These are phyloP conservation scores for barley (Hordeum vulgare) DNA, from an alignment of 176 grass and related monocot genomes.

Conservation along the genomic window MorexV3_pseudomolecules_assembly NC_058522.1:265398941-265399440, in stretches of 20 bases:
- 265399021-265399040: neutral
- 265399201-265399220: constrained; percentile 8
- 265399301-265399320: constrained; percentile 80
- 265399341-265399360: constrained; percentile 51
- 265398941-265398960: neutral
- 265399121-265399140: neutral
- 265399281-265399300: constrained; percentile 81
- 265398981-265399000: neutral
- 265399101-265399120: neutral
- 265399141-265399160: neutral
- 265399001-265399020: neutral
- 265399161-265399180: neutral
- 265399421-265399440: neutral
- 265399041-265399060: neutral
- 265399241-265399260: constrained; percentile 74
- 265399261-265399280: constrained; percentile 71
- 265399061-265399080: neutral
- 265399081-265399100: neutral
- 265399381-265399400: neutral
- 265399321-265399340: constrained; percentile 64
- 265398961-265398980: neutral
- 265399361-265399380: neutral
- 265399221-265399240: constrained; percentile 51
- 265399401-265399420: neutral
- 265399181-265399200: neutral